phyloP scores from a whole-genome alignment of 352 stramenopile genomes.

The Nothophytophthora sp. region DNA sequence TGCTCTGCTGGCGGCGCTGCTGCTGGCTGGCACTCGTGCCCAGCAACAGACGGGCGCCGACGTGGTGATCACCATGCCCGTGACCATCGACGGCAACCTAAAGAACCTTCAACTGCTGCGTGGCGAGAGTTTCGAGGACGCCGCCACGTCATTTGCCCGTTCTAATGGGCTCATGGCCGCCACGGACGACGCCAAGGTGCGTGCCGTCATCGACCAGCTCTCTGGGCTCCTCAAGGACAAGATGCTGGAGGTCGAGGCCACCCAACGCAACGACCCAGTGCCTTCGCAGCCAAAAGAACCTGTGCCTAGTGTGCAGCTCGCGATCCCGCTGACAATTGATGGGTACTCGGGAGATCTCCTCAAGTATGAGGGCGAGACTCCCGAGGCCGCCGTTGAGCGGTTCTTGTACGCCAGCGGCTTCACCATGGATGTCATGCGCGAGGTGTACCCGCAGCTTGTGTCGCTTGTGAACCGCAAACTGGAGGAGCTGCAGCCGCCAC shows the following conservation, averaged over 20 bases:
- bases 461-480: constrained; percentile 60
- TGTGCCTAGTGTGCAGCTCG: constrained; percentile 49
- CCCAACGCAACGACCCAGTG: constrained; percentile 1
- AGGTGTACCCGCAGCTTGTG: constrained; percentile 65
- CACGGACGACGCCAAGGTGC: constrained; percentile 50
- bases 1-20: constrained; percentile 32
- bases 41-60: constrained; percentile 38
- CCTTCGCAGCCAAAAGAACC: constrained; percentile 6
- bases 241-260: constrained; percentile 53
- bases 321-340: constrained; percentile 62
- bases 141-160: constrained; percentile 61
- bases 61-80: constrained; percentile 68
- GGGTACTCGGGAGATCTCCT: constrained; percentile 43
- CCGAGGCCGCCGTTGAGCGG: constrained; percentile 60
- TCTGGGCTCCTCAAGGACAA: constrained; percentile 65
- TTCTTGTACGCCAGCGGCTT: constrained; percentile 66
- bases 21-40: constrained; percentile 18
- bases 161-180: constrained; percentile 54
- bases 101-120: constrained; percentile 68
- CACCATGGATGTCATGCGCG: constrained; percentile 60
- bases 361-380: constrained; percentile 63
- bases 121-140: constrained; percentile 68
- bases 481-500: constrained; percentile 47
- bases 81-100: constrained; percentile 61
- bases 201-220: constrained; percentile 62